Base-by-base conservation (phyloP, 2,329 filamentous ascomycete species). In the Pochonia chlamydosporia region DNA sequence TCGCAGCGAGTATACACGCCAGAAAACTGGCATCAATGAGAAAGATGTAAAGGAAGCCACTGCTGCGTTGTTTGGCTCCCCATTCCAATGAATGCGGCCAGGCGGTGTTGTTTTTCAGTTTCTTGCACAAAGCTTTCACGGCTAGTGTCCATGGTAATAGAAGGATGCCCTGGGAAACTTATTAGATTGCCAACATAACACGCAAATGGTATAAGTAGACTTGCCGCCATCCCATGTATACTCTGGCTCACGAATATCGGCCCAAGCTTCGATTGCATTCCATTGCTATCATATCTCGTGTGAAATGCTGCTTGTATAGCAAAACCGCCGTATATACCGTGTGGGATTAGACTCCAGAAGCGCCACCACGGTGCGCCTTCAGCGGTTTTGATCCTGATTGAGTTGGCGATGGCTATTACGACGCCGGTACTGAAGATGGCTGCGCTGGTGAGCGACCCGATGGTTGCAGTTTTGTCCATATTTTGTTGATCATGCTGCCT, bases 281-380 rank as follows among this genome's bases (percentile, higher is more conserved):
- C 37, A 21, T 40, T 7, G 10, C 37, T 16, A 10, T 40, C 16
- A n/a, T 23, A n/a, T n/a, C n/a, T n/a, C n/a, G n/a, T n/a, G n/a
- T 40, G 16, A 23, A 53, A 53, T 23, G 37, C 23, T 3, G 14
- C 16, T 28, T 37, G 18, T 10, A 53, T 41, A 3, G 49, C 35
- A 33, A 46, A 33, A n/a, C 43, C 51, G n/a, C 43, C 51, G 37
- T 53, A 49, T 16, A 53, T 44, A 36, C 36, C 51, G 20, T 43
- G 50, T 6, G 51, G 40, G 18, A 51, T 40, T 2, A 43, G 6
- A 25, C 42, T 30, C n/a, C 36, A 28, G 23, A 49, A 31, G n/a
- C 44, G 40, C 31, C 49, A 21, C 6, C 3, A 25, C 3, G 9
- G 9, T 5, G 14, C 47, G 3, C n/a, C 4, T 16, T 21, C 20